Percentiles rank a stretch among this genome's conserved stretches.
These are phyloP conservation scores for Saccharomycopsis schoenii DNA, from an alignment of 805 yeast species.

Conservation along the genomic window DNA sequence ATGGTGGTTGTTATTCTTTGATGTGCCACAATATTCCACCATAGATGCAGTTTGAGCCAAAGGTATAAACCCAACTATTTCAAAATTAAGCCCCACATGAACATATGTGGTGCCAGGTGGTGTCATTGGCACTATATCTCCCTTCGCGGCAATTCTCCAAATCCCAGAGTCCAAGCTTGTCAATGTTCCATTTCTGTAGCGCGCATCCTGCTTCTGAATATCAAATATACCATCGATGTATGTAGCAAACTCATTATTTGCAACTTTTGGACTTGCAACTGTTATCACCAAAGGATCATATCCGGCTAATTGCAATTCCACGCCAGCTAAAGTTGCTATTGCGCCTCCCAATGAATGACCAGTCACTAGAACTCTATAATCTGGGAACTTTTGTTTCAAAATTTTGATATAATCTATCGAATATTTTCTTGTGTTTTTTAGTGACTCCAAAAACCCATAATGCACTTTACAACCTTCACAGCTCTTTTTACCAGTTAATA, in stretches of 20 bases:
- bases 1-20: slow-evolving; percentile 1
- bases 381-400: slow-evolving; percentile 31
- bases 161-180: slow-evolving; percentile 29
- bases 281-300: slow-evolving; percentile 39
- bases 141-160: slow-evolving; percentile 44
- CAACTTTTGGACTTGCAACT: slow-evolving; percentile 57
- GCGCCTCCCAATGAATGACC: slow-evolving; percentile 82
- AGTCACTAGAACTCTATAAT: slow-evolving; percentile 41
- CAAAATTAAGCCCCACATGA: slow-evolving; percentile 45
- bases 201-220: slow-evolving; percentile 26
- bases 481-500: slow-evolving; percentile 11
- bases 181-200: slow-evolving; percentile 21
- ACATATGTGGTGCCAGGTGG: slow-evolving; percentile 38
- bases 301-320: slow-evolving; percentile 50
- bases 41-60: slow-evolving; percentile 27
- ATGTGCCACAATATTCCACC: slow-evolving; percentile 20
- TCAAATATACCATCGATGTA: slow-evolving; percentile 45
- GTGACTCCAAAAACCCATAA: slow-evolving; percentile 40
- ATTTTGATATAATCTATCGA: slow-evolving; percentile 26
- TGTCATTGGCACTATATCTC: slow-evolving; percentile 47
- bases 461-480: slow-evolving; percentile 55
- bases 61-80: slow-evolving; percentile 28
- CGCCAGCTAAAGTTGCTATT: slow-evolving; percentile 49
- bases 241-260: slow-evolving; percentile 38
- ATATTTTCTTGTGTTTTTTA: slow-evolving; percentile 23